Evolutionary conservation across 2,329 filamentous ascomycete genomes (phyloP).

Genomic region (Pyrenophora graminea): DNA sequence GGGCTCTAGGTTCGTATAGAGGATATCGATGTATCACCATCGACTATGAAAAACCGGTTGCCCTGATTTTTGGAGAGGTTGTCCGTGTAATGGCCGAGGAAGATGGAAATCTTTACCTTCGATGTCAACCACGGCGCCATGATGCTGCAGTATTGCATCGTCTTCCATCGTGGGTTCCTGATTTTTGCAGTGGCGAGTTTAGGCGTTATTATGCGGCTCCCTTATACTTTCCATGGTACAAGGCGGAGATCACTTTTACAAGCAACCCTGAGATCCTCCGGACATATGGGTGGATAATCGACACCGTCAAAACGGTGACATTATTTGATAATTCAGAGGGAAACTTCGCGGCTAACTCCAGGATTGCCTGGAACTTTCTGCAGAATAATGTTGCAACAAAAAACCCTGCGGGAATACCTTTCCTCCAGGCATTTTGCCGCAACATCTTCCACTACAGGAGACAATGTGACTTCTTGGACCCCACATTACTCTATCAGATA

Average conservation of each 20-base stretch:
- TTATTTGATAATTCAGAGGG: not conserved
- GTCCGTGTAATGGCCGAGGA: not conserved
- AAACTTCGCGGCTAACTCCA: no score
- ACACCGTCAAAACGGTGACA: not conserved
- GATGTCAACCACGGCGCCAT: not conserved
- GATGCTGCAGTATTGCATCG: not conserved
- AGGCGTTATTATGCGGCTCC: no score
- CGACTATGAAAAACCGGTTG: not conserved
- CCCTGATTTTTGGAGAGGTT: not conserved
- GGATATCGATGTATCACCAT: not conserved
- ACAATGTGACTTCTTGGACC: not conserved
- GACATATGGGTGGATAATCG: not conserved
- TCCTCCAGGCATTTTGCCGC: not conserved
- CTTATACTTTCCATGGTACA: not conserved
- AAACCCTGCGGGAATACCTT: not conserved
- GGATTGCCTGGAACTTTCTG: not conserved
- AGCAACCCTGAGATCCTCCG: not conserved
- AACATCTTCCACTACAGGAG: not conserved
- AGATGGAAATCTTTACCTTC: not conserved
- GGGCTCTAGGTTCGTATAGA: not conserved
- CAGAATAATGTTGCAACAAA: not conserved
- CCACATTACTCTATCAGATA: not conserved
- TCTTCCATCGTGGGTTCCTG: not conserved
- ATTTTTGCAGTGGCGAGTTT: not conserved
- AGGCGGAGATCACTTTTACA: not conserved